Percentiles rank a stretch among this genome's conserved stretches.
Evolutionary conservation across 225 moss, liverwort and hornwort genomes (phyloP).

Genomic region (Antitrichia curtipendula): DNA sequence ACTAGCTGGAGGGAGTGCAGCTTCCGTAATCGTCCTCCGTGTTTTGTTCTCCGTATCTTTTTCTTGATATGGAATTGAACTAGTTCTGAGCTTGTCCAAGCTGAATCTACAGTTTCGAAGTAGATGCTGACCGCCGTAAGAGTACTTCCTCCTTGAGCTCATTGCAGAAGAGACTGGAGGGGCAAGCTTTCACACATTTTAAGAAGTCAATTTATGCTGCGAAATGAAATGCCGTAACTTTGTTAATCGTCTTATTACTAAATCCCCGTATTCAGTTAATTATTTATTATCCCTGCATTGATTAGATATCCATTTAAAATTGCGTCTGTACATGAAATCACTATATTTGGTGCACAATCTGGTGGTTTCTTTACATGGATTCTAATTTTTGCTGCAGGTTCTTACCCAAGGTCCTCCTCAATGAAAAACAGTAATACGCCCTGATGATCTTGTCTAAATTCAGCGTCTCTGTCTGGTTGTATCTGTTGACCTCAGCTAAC

Average conservation of each 20-base stretch:
- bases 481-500: background rate
- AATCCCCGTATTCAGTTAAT: no score
- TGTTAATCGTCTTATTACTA: no score
- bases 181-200: no score
- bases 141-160: background rate
- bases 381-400: background rate
- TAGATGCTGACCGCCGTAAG: background rate
- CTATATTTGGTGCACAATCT: no score
- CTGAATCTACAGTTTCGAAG: background rate
- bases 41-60: background rate
- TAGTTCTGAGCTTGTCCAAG: background rate
- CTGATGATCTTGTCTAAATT: background rate
- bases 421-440: no score
- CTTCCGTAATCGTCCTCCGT: background rate
- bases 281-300: no score
- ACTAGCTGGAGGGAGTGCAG: background rate
- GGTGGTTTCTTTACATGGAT: background rate
- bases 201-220: background rate
- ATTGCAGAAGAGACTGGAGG: background rate
- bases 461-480: background rate
- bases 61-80: background rate
- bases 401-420: background rate
- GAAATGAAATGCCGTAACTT: no score
- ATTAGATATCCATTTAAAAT: no score
- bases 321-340: no score